Conservation (phyloP, 176 grass and related monocot genomes). For the Lolium rigidum region DNA sequence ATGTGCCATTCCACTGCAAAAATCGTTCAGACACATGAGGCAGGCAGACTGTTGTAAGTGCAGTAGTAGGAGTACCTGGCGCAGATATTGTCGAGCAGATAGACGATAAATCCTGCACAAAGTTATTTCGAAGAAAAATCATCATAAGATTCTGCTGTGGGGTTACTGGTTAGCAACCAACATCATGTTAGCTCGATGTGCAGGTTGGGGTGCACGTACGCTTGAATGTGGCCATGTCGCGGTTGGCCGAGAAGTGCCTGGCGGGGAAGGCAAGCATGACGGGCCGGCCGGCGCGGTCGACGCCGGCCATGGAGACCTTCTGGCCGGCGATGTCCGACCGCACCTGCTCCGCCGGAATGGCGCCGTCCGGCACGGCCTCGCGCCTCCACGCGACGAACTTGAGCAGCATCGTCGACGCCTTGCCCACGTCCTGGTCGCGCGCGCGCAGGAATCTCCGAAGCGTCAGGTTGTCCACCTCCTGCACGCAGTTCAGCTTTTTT, state of each 20-base stretch:
- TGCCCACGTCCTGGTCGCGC: slow-evolving; percentile 57
- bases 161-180: too few species aligned
- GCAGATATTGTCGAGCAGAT: neutral
- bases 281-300: slow-evolving; percentile 62
- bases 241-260: slow-evolving; percentile 46
- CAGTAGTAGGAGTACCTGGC: neutral
- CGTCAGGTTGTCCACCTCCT: slow-evolving; percentile 81
- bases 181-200: neutral
- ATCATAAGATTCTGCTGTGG: neutral
- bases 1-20: neutral
- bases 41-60: neutral
- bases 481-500: neutral
- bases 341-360: slow-evolving; percentile 50
- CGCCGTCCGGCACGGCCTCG: slow-evolving; percentile 58
- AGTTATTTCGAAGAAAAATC: neutral
- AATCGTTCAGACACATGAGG: neutral
- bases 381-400: slow-evolving; percentile 72
- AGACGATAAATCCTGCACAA: neutral
- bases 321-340: slow-evolving; percentile 47
- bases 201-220: slow-evolving; percentile 41
- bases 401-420: slow-evolving; percentile 66
- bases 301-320: slow-evolving; percentile 64
- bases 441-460: slow-evolving; percentile 82
- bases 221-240: slow-evolving; percentile 74
- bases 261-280: slow-evolving; percentile 42